A percentile compares a stretch with the other conserved stretches of the same genome.
Evolutionary conservation across 2,329 filamentous ascomycete species (phyloP).

Genomic region (Dothideomycetes sp.): DNA sequence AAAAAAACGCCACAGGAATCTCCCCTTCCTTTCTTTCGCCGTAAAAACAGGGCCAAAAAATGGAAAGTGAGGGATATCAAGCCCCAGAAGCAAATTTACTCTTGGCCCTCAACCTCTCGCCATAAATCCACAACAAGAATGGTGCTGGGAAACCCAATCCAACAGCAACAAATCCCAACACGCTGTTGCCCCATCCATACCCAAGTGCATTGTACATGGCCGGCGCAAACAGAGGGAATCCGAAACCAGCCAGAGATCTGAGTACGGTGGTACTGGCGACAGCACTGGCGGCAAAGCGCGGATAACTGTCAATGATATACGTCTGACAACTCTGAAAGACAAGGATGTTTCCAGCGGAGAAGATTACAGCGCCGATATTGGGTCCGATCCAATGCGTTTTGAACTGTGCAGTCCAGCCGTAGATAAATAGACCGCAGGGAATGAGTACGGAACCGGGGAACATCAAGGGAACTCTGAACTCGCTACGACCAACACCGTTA

Average conservation of each 20-base stretch:
- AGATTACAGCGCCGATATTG: slow-evolving; percentile 49
- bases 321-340: slow-evolving; percentile 52
- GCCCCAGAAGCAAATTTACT: slow-evolving; percentile 12
- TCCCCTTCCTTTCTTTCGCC: no score
- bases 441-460: slow-evolving; percentile 46
- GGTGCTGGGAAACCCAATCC: slow-evolving; percentile 43
- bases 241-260: slow-evolving; percentile 46
- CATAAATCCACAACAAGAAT: slow-evolving; percentile 36
- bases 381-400: slow-evolving; percentile 50
- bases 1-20: no score
- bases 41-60: no score
- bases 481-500: slow-evolving; percentile 29
- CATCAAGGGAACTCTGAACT: slow-evolving; percentile 44
- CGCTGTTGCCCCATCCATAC: slow-evolving; percentile 43
- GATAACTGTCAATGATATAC: slow-evolving; percentile 51
- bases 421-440: slow-evolving; percentile 48
- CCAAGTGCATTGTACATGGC: slow-evolving; percentile 40
- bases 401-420: slow-evolving; percentile 49
- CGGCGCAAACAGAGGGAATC: slow-evolving; percentile 52
- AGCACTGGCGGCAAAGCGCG: slow-evolving; percentile 39
- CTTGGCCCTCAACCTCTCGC: slow-evolving; percentile 25
- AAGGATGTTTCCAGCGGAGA: slow-evolving; percentile 47
- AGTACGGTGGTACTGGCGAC: slow-evolving; percentile 48
- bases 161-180: slow-evolving; percentile 48
- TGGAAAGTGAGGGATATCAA: neutral